Base-by-base conservation (phyloP, 139 green algal genomes). In the Chlorella sorokiniana region DNA sequence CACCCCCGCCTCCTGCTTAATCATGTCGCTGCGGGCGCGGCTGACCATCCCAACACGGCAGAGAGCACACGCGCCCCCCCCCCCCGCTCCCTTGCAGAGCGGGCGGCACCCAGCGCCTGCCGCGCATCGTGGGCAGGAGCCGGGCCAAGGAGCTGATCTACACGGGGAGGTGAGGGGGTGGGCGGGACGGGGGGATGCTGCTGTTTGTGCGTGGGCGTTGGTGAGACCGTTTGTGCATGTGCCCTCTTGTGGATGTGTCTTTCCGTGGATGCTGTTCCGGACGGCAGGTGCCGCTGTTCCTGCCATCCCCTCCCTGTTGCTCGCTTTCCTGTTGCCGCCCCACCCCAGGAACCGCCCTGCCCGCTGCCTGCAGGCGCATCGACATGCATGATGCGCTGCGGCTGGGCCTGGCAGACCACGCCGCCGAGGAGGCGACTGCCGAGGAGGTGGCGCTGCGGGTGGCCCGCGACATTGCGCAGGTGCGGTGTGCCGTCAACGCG, bases 61-160 rank as follows among this genome's bases (percentile, higher is more conserved):
- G 48, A 56, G 11, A 25, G 11, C 48, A 25, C 14, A 16, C 48
- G 14, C 16, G 48, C 48, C 16, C 14, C 48, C 14, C 48, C 11
- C 16, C 48, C 48, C 16, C 41, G 16, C 27, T 51, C 1, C 51
- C 35, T 16, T 70, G 65, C 81, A 90, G 87, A 1, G 92, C 92
- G 5, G 94, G 94, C 0, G 93, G 93, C 38, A 97, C 92, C 23
- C 92, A 97, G 91, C 87, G 94, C 35, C 87, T 98, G 86, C 88
- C 94, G 0, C 88, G 92, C 23, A 67, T 97, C 1, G 84, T 98
- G 38, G 94, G 94, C 41, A 61, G 68, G 3, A 80, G 89, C 1
- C 64, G 78, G 3, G 94, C 94, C 42, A 97, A 97, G 86, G 91
- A 95, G 84, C 90, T 97, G 25, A 91, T 96, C 48, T 95, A 93